Base-by-base conservation (phyloP, 305 asterid genomes). In the Salvia sclarea region DNA sequence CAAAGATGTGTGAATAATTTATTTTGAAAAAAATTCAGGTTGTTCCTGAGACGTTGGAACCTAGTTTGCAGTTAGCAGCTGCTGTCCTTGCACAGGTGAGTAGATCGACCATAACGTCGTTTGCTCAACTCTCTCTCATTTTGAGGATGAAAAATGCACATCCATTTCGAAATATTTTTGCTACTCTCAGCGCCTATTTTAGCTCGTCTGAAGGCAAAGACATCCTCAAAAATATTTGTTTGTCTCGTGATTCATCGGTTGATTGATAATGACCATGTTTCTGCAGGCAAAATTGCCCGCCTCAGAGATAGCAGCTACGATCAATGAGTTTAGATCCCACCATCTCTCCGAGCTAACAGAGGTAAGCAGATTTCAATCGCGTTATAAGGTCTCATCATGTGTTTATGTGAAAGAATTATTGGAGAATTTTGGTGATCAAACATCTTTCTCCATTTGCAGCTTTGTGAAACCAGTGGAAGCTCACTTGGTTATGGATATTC, bases 261-360 rank as follows among this genome's bases (percentile, higher is more conserved):
- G 8, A 8, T 33, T 37, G 43, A 37, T 37, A 9, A 8, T 37
- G 43, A 37, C 43, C 1, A 33, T 21, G 1, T 66, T 59, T 54
- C 55, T 68, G 24, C 81, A 91, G 99, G 94, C 97, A 70, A 95
- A 95, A 77, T 78, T 95, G 76, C 97, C 98, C 0, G 77, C 66
- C 79, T 76, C 98, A 3, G 99, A 95, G 90, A 95, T 95, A 79
- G 95, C 88, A 3, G 85, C 99, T 65, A 80, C 99, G 7, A 91
- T 95, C 66, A 92, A 95, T 4, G 98, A 95, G 80, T 95, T 92
- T 57, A 89, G 99, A 79, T 82, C 96, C 64, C 98, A 95, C 71
- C 99, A 95, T 73, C 96, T 95, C 62, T 84, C 99, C 21, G 99
- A 95, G 91, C 96, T 95, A 5, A 85, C 95, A 3, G 99, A 95